These are phyloP conservation scores for Noccaea bulbosa DNA, from an alignment of 345 rosid genomes.

Conservation along the genomic window DNA sequence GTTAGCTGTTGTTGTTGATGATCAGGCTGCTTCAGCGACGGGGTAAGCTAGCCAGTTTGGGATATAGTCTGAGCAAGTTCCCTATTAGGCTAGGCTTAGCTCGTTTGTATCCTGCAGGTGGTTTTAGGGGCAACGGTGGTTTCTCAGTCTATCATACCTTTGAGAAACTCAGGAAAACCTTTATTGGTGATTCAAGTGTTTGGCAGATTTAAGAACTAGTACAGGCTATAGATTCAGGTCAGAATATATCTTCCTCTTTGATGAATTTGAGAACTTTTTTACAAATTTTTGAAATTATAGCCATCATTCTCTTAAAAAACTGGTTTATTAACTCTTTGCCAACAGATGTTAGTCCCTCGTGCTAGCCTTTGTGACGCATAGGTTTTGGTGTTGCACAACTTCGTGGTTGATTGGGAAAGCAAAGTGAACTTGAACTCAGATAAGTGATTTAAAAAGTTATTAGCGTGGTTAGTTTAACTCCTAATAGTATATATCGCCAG, in stretches of 20 bases:
- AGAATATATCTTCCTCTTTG: slow-evolving; percentile 37
- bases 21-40: slow-evolving; percentile 22
- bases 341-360: slow-evolving; percentile 17
- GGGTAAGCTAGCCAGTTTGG: slow-evolving; percentile 36
- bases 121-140: slow-evolving; percentile 44
- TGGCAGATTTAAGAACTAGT: slow-evolving; percentile 49
- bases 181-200: slow-evolving; percentile 41
- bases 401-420: slow-evolving; percentile 44
- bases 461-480: slow-evolving; percentile 43
- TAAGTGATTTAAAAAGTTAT: slow-evolving; percentile 40
- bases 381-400: slow-evolving; percentile 57
- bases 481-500: slow-evolving; percentile 36
- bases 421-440: slow-evolving; percentile 52
- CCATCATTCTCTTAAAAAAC: slow-evolving; percentile 7
- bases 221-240: slow-evolving; percentile 47
- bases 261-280: slow-evolving; percentile 7
- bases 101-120: slow-evolving; percentile 70
- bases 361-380: slow-evolving; percentile 30
- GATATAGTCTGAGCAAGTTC: slow-evolving; percentile 16
- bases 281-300: not conserved
- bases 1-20: not conserved
- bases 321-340: slow-evolving; percentile 7
- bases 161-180: slow-evolving; percentile 35
- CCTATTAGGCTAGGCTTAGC: slow-evolving; percentile 57
- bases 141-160: slow-evolving; percentile 33